Percentiles rank a stretch among this genome's conserved stretches.
Evolutionary conservation across 805 yeast species (phyloP).

Genomic region (Aciculoconidium aculeatum): DNA sequence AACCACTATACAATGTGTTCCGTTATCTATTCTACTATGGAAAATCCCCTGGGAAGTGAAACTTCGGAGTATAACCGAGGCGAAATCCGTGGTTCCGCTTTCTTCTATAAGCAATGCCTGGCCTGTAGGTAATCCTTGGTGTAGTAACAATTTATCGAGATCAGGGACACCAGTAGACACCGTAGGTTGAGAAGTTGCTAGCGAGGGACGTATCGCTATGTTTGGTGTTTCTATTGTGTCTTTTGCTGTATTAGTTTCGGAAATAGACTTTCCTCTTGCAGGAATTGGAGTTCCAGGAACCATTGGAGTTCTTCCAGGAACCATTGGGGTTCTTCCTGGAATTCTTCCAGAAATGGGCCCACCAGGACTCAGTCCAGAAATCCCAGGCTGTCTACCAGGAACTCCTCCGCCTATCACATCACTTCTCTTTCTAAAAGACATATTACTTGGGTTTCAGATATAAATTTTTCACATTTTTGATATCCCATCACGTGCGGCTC

Average conservation of each 20-base stretch:
- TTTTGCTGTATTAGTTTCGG: neutral
- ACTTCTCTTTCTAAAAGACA: constrained; percentile 41
- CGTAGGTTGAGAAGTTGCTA: constrained; percentile 66
- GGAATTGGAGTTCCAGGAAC: constrained; percentile 1
- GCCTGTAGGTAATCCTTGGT: constrained; percentile 84
- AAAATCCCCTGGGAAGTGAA: constrained; percentile 74
- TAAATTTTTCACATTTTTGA: neutral
- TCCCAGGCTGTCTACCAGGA: constrained; percentile 2
- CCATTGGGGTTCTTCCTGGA: constrained; percentile 2
- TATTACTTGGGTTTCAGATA: constrained; percentile 7
- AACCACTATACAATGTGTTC: constrained; percentile 51
- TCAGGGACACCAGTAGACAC: constrained; percentile 77
- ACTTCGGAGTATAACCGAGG: constrained; percentile 59
- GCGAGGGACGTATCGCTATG: constrained; percentile 65
- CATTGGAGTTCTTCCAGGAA: neutral
- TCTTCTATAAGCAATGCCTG: constrained; percentile 69
- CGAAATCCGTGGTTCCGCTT: constrained; percentile 82
- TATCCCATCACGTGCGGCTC: neutral
- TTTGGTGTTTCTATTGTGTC: too few relatives aligned
- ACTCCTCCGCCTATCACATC: constrained; percentile 25
- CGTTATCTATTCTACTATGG: constrained; percentile 47
- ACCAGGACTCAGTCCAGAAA: constrained; percentile 5
- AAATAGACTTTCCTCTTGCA: neutral
- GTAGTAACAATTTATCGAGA: constrained; percentile 67
- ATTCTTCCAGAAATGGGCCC: constrained; percentile 3